phyloP scores from a whole-genome alignment of 2,329 filamentous ascomycete species.

The Ophiostoma triangulosporum region DNA sequence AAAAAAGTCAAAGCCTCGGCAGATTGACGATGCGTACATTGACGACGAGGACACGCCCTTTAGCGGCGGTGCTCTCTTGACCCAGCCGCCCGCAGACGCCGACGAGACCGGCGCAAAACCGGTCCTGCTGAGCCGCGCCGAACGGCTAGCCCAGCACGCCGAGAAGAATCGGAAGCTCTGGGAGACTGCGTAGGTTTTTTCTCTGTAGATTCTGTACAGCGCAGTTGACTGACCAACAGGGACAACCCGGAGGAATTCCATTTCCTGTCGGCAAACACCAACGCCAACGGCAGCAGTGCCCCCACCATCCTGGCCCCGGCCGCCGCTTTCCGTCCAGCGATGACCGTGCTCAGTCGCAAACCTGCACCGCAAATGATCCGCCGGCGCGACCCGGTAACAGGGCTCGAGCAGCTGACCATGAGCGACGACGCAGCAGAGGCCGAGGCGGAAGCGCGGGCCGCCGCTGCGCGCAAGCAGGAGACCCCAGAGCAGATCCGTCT shows the following conservation, averaged over 20 bases:
- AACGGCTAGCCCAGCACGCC: conserved; percentile 65
- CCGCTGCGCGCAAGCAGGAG: conserved; percentile 49
- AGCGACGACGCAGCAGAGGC: conserved; percentile 49
- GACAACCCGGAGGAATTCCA: conserved; percentile 63
- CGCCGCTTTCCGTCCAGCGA: conserved; percentile 63
- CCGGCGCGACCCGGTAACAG: conserved; percentile 40
- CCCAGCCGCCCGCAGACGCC: not conserved
- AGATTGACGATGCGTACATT: not conserved
- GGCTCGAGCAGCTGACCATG: conserved; percentile 29
- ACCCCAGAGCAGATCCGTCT: conserved; percentile 65
- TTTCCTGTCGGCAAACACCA: conserved; percentile 40
- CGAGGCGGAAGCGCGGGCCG: conserved; percentile 54
- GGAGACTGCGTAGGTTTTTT: conserved; percentile 61
- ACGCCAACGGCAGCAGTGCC: conserved; percentile 19
- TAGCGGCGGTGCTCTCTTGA: not conserved
- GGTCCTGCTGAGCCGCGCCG: conserved; percentile 50
- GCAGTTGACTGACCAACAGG: conserved; percentile 25
- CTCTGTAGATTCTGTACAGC: not conserved
- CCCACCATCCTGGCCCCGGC: conserved; percentile 39
- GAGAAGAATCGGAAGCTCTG: conserved; percentile 78
- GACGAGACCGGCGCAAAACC: conserved; percentile 4
- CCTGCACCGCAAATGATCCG: conserved; percentile 48
- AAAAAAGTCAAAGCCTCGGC: not conserved
- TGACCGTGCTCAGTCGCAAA: conserved; percentile 77
- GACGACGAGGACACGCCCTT: conserved; percentile 1